Evolutionary conservation across 805 yeast species (phyloP), one percentile per base, ranked within the genome.

Genomic region (Saccharomycopsis schoenii): DNA sequence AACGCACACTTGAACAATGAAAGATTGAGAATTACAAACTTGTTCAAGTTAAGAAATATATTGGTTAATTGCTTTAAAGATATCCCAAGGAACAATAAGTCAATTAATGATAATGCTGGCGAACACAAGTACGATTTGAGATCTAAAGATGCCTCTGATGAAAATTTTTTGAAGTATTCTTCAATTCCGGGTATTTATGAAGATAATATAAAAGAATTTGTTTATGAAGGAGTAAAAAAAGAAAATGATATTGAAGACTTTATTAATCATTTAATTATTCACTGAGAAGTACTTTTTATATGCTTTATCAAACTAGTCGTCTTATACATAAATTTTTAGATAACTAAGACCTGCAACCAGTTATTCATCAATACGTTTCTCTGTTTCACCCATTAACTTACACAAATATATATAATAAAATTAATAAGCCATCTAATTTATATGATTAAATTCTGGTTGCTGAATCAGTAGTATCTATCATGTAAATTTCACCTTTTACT

Each of bases 1-100:
- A 89, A 90, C 68, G 98, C 97, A 1, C 99, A 93, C 75, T 79
- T 93, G 67, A 84, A 86, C 68, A 87, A 94, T 69, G 99, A 93
- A 73, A 81, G 94, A 64, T 71, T 93, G 56, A 76, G 98, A 60
- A 82, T 93, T 25, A 76, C 84, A 43, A 93, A 93, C 69, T 77
- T 92, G 68, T 83, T 85, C 68, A 89, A 86, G 62, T 80, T 93
- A 63, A 81, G 91, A 62, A 78, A 77, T 37, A 85, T 93, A 21
- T 72, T 88, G 61, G 72, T 77, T 25, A 82, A 78, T 56, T 80
- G 85, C 0, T 76, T 85, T 60, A 73, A 73, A 55, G 80, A 75
- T 59, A 68, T 80, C 17, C 75, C 75, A 9, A 51, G 15, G 3
- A 61, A 57, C 36, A n/a, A 47, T 21, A 47, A 19, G 25, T 42